Conservation (phyloP, 805 yeast genomes). For the Yarrowia sp. region DNA sequence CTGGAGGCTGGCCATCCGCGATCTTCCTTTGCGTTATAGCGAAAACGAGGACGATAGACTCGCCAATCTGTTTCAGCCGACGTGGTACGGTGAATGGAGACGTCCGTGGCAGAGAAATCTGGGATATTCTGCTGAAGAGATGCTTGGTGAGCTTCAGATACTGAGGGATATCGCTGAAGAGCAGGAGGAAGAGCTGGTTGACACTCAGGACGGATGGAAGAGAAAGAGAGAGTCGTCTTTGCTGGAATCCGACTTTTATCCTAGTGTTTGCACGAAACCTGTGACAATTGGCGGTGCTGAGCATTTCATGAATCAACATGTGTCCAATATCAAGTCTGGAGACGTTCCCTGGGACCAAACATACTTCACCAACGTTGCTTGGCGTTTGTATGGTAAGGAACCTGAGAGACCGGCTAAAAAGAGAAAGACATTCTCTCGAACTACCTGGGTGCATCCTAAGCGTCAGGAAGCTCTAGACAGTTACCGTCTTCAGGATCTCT, state of each 20-base stretch:
- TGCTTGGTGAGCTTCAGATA: not conserved
- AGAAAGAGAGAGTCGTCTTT: not conserved
- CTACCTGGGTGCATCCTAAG: not conserved
- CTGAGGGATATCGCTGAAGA: not conserved
- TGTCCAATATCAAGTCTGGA: no score
- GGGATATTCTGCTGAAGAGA: not conserved
- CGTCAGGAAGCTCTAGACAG: not conserved
- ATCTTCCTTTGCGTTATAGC: no score
- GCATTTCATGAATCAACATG: no score
- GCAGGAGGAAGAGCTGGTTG: not conserved
- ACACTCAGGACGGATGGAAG: not conserved
- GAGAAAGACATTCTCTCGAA: not conserved
- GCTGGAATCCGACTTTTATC: not conserved
- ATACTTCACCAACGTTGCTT: no score
- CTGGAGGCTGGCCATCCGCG: no score
- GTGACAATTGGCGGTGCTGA: not conserved
- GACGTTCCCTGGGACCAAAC: no score
- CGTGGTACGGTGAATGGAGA: constrained; percentile 2
- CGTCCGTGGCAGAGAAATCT: not conserved
- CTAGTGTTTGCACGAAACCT: not conserved
- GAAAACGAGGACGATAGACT: no score
- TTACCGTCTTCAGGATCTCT: not conserved
- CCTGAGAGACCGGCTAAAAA: not conserved
- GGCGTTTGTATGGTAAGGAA: no score
- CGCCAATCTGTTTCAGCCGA: not conserved